Evolutionary conservation across 192 early-diverging fungal genomes (phyloP).

Genomic region (Rhizophagus sp.): DNA sequence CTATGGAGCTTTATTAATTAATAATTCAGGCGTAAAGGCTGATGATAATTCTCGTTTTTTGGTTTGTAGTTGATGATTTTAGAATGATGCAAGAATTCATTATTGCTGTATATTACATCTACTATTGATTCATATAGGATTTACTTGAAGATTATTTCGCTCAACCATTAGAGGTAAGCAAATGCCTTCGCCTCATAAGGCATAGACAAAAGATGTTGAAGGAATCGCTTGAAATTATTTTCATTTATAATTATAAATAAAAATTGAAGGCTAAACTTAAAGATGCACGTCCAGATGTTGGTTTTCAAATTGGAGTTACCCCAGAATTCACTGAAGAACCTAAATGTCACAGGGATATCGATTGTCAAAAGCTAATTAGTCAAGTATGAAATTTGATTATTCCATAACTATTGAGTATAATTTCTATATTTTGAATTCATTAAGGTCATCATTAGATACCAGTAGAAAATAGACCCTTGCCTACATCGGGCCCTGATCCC

Average conservation of each 20-base stretch:
- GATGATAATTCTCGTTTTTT: constrained; percentile 45
- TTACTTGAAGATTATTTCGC: constrained; percentile 72
- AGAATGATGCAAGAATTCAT: constrained; percentile 2
- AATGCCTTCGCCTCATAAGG: background rate
- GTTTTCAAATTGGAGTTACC: constrained; percentile 61
- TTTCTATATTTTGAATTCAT: too few species aligned
- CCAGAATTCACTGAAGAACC: constrained; percentile 71
- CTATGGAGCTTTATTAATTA: constrained; percentile 63
- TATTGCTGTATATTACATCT: background rate
- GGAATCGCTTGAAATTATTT: background rate
- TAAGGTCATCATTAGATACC: constrained; percentile 41
- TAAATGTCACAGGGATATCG: constrained; percentile 58
- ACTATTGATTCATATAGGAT: constrained; percentile 40
- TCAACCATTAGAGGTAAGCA: constrained; percentile 50
- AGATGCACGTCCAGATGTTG: constrained; percentile 63
- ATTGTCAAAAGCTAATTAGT: constrained; percentile 57
- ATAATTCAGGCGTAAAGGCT: constrained; percentile 68
- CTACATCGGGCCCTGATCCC: constrained; percentile 57
- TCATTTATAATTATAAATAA: too few species aligned
- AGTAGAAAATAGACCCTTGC: constrained; percentile 56
- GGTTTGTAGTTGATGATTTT: background rate
- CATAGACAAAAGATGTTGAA: background rate
- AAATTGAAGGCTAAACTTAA: constrained; percentile 46
- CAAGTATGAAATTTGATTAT: constrained; percentile 30
- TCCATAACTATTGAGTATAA: background rate